Percentiles rank a stretch among this genome's conserved stretches.
Evolutionary conservation across 176 grass and related monocot species (phyloP).

Genomic region (Triticum dicoccoides): DNA sequence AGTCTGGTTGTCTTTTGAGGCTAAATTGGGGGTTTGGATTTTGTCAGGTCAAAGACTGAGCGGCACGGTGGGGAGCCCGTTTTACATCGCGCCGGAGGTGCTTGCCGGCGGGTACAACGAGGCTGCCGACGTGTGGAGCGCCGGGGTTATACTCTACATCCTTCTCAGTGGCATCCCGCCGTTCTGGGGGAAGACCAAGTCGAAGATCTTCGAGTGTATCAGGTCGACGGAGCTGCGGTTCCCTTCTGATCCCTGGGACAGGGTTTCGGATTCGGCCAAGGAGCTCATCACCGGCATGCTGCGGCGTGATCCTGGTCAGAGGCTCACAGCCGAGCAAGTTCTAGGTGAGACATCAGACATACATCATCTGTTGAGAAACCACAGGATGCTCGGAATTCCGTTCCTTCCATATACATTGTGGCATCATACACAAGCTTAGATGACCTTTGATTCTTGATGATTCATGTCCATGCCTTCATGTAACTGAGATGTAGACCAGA

Average conservation of each 20-base stretch:
- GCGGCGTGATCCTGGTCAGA: conserved; percentile 55
- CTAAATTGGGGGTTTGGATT: conserved; percentile 27
- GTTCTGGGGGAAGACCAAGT: conserved; percentile 93
- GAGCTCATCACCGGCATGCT: conserved; percentile 77
- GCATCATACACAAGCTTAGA: not conserved
- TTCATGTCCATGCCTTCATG: not conserved
- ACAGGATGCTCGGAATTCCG: not conserved
- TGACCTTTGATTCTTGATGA: not conserved
- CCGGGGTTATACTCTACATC: conserved; percentile 93
- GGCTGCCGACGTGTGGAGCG: conserved; percentile 87
- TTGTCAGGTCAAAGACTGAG: conserved; percentile 74
- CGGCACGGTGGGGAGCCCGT: conserved; percentile 90
- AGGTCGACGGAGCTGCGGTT: conserved; percentile 70
- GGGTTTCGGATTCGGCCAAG: conserved; percentile 74
- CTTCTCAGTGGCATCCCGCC: conserved; percentile 88
- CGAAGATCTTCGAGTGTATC: conserved; percentile 86
- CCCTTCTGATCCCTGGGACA: conserved; percentile 79
- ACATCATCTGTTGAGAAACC: not conserved
- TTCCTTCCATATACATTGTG: no score
- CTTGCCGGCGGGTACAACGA: conserved; percentile 86
- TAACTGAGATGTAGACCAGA: not conserved
- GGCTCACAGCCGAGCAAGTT: conserved; percentile 65
- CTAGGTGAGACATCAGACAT: conserved; percentile 73
- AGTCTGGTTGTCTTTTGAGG: not conserved
- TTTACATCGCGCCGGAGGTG: conserved; percentile 97